Base-by-base conservation (phyloP, 257 asterid genomes). In the Rauvolfia tetraphylla region DNA sequence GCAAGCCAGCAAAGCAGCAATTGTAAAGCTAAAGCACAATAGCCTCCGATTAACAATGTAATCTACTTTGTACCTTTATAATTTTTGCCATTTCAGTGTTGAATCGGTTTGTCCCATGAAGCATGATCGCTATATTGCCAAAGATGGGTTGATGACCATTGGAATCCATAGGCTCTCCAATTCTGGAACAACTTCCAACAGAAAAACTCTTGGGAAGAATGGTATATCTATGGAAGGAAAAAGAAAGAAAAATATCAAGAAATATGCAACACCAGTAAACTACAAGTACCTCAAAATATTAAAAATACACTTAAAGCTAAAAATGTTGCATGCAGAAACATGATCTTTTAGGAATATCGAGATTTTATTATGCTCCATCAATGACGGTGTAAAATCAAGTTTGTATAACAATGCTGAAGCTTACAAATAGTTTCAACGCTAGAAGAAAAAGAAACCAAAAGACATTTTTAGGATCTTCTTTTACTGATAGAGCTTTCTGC, bases 81-180 rank as follows among this genome's bases (percentile, higher is more conserved):
- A 89, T 78, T 78, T 88, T 85, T 77, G 87, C 84, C 78, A 92
- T 88, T 70, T 83, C 82, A 66, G 83, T 75, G 81, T 89, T 80
- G 78, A 81, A 82, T 77, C 81, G 87, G 83, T 87, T 79, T 82
- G 88, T 88, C 48, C 96, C 97, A 77, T 87, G 95, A 72, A 92
- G 89, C 91, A 89, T 80, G 87, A 90, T 67, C 49, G 96, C 97
- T 69, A 86, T 71, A 80, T 79, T 82, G 81, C 79, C 83, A 76
- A 92, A 92, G 78, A 90, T 84, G 48, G 83, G 86, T 78, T 86
- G 72, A 79, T 72, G 72, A 12, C 71, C 36, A 53, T 82, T 77
- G 78, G 68, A 76, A 82, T 75, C 59, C 15, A 82, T 77, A 76
- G 81, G 84, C 61, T 87, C 75, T 78, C 81, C 82, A 68, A 81